Evolutionary conservation across 257 asterid genomes (phyloP).

Genomic region (Craterostigma plantagineum): DNA sequence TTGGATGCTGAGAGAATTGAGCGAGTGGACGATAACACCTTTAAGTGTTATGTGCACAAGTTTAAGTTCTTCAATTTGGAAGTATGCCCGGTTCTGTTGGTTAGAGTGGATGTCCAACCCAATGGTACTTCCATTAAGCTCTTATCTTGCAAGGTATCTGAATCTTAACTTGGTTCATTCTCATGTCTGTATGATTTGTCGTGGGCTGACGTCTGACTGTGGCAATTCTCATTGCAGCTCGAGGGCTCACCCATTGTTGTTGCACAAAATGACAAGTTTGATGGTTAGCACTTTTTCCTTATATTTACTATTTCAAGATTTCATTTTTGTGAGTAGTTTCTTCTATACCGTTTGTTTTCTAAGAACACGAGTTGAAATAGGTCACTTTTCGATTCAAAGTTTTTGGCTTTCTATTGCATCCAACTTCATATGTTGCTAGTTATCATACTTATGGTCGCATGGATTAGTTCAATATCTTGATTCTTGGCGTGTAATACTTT

Average conservation of each 20-base stretch:
- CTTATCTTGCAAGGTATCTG: slow-evolving; percentile 75
- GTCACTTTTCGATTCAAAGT: too few relatives aligned
- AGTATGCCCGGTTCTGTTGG: slow-evolving; percentile 88
- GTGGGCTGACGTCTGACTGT: slow-evolving; percentile 3
- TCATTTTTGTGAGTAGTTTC: too few relatives aligned
- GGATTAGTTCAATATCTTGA: too few relatives aligned
- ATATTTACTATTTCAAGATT: neutral
- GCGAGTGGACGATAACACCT: slow-evolving; percentile 80
- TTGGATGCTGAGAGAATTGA: slow-evolving; percentile 94
- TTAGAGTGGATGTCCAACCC: slow-evolving; percentile 86
- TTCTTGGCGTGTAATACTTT: too few relatives aligned
- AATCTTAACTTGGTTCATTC: neutral
- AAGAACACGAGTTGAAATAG: too few relatives aligned
- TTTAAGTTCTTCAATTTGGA: slow-evolving; percentile 77
- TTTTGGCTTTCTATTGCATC: too few relatives aligned
- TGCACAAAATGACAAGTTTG: slow-evolving; percentile 83
- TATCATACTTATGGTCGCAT: too few relatives aligned
- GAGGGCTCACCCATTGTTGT: slow-evolving; percentile 81
- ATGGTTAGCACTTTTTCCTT: slow-evolving; percentile 31
- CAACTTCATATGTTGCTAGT: too few relatives aligned
- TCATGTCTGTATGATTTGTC: neutral
- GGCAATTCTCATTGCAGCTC: slow-evolving; percentile 29
- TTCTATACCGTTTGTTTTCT: too few relatives aligned
- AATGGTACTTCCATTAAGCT: slow-evolving; percentile 83
- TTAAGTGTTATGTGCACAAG: slow-evolving; percentile 70